Evolutionary conservation across 768 basidiomycete genomes (phyloP).

Genomic region (Trametes maxima): DNA sequence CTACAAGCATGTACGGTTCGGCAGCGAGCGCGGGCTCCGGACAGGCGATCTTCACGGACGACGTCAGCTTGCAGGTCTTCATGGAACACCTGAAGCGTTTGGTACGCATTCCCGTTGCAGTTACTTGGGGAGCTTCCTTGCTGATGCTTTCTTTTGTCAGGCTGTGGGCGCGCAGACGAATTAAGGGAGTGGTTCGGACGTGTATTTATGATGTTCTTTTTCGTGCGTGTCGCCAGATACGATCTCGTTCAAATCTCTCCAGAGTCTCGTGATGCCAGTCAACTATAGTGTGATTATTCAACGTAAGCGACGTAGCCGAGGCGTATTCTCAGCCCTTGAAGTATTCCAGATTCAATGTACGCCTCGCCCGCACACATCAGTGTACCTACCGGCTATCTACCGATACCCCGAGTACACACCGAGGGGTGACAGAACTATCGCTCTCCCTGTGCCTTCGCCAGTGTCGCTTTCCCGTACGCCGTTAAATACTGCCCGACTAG

Average conservation of each 20-base stretch:
- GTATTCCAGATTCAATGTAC: too few species aligned
- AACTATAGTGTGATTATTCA: too few species aligned
- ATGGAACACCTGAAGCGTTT: constrained; percentile 97
- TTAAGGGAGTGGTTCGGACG: constrained; percentile 30
- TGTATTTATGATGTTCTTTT: constrained; percentile 21
- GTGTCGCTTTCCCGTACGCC: too few species aligned
- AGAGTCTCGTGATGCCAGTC: neutral
- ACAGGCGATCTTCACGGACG: constrained; percentile 97
- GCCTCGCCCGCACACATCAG: too few species aligned
- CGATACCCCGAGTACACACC: too few species aligned
- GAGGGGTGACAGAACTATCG: too few species aligned
- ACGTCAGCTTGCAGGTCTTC: constrained; percentile 96
- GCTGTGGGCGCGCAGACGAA: constrained; percentile 73
- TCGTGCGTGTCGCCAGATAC: constrained; percentile 4
- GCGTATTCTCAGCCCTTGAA: too few species aligned
- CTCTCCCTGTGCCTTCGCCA: too few species aligned
- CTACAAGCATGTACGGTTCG: constrained; percentile 86
- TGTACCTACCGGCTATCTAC: too few species aligned
- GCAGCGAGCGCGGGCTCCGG: constrained; percentile 67
- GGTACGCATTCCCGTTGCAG: constrained; percentile 46
- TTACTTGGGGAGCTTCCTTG: neutral
- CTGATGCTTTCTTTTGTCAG: constrained; percentile 34
- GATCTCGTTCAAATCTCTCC: neutral
- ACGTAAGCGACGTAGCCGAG: too few species aligned
- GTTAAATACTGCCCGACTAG: too few species aligned